Base-by-base conservation (phyloP, 306 rosid genomes). In the Ammopiptanthus mongolicus region DNA sequence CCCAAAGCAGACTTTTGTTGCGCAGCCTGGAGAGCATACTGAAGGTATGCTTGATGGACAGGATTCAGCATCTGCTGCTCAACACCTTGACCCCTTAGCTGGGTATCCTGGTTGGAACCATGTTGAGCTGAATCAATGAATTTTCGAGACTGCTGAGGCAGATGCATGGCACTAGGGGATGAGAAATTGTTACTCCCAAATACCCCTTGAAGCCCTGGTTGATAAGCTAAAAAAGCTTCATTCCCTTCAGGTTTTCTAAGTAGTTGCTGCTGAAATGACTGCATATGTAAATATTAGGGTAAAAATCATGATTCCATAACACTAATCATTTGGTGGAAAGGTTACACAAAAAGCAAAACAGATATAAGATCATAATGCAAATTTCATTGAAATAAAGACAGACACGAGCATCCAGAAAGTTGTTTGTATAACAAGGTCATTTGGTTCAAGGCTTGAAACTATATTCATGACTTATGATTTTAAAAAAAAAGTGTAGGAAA, bases 181-280 rank as follows among this genome's bases (percentile, higher is more conserved):
- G 91, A 71, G 78, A 92, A 90, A 83, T 81, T 92, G 82, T 80
- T 84, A 64, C 73, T 85, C 37, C 86, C 92, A 79, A 81, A 65
- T 59, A 48, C 88, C 78, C 97, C 99, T 58, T 87, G 98, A 78
- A 84, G 77, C 78, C 85, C 90, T 36, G 93, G 87, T 78, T 87
- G 98, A 83, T 92, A 90, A 50, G 93, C 87, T 69, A 90, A 47
- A 69, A 81, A 78, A 28, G 91, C 77, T 88, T 92, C 99, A 73
- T 88, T 92, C 64, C 97, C 98, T 81, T 90, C 99, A 47, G 98
- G 87, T 78, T 90, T 96, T 82, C 99, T 88, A 31, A 86, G 87
- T 69, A 90, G 84, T 17, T 89, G 97, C 19, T 91, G 97, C 70
- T 82, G 98, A 73, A 88, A 75, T 78, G 91, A 82, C 98, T 95